Percentiles rank a stretch among this genome's conserved stretches.
These are phyloP conservation scores for Boletus sensibilis DNA, from an alignment of 768 basidiomycete species.

Conservation along the genomic window DNA sequence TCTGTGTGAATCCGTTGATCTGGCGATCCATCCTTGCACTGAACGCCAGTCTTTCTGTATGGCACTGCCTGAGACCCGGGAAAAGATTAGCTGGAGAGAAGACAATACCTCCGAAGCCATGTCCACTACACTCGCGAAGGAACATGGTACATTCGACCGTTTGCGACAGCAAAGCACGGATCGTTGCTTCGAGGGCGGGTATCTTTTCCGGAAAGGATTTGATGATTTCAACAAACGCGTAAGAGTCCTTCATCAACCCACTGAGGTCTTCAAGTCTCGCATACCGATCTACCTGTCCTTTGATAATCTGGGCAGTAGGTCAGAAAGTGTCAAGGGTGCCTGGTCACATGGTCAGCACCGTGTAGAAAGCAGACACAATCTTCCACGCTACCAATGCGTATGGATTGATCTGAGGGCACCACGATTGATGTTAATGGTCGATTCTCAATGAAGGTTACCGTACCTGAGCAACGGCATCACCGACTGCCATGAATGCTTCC, in stretches of 20 bases:
- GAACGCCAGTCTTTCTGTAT: slow-evolving; percentile 15
- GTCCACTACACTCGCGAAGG: slow-evolving; percentile 35
- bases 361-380: slow-evolving; percentile 27
- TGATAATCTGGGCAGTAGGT: slow-evolving; percentile 24
- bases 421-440: background rate
- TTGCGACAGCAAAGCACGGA: slow-evolving; percentile 29
- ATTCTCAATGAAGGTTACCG: background rate
- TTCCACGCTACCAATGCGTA: slow-evolving; percentile 31
- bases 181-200: slow-evolving; percentile 26
- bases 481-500: slow-evolving; percentile 25
- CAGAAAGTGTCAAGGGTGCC: background rate
- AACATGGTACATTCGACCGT: slow-evolving; percentile 39
- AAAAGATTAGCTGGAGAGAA: background rate
- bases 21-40: slow-evolving; percentile 24
- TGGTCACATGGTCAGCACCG: slow-evolving; percentile 8
- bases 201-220: slow-evolving; percentile 29
- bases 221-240: slow-evolving; percentile 32
- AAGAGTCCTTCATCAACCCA: slow-evolving; percentile 31
- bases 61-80: slow-evolving; percentile 3
- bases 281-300: slow-evolving; percentile 30
- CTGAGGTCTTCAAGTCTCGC: slow-evolving; percentile 27
- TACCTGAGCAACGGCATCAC: slow-evolving; percentile 26
- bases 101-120: slow-evolving; percentile 34
- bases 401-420: slow-evolving; percentile 22
- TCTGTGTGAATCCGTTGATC: slow-evolving; percentile 19